Conservation (phyloP, 495 filamentous ascomycete species). For the Talaromyces trachyspermus region DNA sequence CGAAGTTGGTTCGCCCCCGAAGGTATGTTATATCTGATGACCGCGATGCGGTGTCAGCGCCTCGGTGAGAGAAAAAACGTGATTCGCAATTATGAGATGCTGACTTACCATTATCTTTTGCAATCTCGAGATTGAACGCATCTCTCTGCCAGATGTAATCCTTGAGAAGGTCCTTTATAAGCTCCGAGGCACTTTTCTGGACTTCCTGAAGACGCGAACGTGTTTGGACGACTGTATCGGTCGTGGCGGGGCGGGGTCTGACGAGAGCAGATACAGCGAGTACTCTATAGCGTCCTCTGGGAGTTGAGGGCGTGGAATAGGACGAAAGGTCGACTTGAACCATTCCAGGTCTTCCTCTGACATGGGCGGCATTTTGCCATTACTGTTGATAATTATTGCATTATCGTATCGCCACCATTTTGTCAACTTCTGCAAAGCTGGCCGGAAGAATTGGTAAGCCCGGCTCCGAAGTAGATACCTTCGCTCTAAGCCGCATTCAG, state of each 20-base stretch:
- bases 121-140: conserved; percentile 54
- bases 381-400: background rate
- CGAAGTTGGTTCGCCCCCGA: conserved; percentile 71
- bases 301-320: conserved; percentile 60
- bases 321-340: conserved; percentile 43
- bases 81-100: background rate
- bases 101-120: conserved; percentile 52
- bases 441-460: conserved; percentile 2
- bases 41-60: background rate
- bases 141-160: conserved; percentile 97
- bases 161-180: conserved; percentile 56
- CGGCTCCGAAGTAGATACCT: background rate
- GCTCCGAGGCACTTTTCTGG: conserved; percentile 54
- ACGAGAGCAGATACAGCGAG: conserved; percentile 59
- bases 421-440: background rate
- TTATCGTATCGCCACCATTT: conserved; percentile 4
- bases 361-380: conserved; percentile 33
- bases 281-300: conserved; percentile 89
- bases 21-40: conserved; percentile 42
- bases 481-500: conserved; percentile 24
- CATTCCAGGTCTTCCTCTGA: conserved; percentile 41
- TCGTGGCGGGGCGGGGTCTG: conserved; percentile 31
- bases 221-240: conserved; percentile 44
- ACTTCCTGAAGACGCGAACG: conserved; percentile 60
- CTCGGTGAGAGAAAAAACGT: background rate